Evolutionary conservation across 352 stramenopile species (phyloP), one percentile per base, ranked within the genome.

Genomic region (Pythium coloratum): DNA sequence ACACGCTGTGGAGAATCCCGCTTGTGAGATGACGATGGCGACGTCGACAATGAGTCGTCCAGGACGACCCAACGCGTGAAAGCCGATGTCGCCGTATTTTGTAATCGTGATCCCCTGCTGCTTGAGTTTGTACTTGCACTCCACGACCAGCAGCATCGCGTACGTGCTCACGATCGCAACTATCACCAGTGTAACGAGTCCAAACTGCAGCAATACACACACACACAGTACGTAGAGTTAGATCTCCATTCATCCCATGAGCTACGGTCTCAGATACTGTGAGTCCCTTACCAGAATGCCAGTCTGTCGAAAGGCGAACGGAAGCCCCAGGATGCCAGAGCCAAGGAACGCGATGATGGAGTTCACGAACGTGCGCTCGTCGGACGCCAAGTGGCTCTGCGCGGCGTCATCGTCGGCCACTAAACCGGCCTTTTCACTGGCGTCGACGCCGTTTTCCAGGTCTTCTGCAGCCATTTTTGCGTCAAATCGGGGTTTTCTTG

Each of bases 321-420:
- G 93, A 8, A 97, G 70, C 0, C 91, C 93, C 24, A 98, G 75
- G 10, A 97, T 84, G 32, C 93, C 93, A 6, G 93, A 96, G 26
- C 93, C 93, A 0, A 98, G 79, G 76, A 98, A 98, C 16, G 86
- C 90, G 68, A 98, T 97, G 61, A 96, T 84, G 20, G 79, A 84
- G 62, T 92, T 92, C n/a, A 76, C 71, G 59, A 92, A 92, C 47
- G 75, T 87, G 55, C 83, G 83, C 14, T 76, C 46, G 62, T 91
- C 82, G 72, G 81, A 88, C 0, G 78, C 81, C 32, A 86, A 69
- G 64, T 86, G 76, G 50, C 60, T 58, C 26, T 56, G 30, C 20
- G 32, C 30, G 26, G 14, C 20, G 8, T 16, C 24, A 54, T 50
- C 51, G 59, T 69, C 54, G 38, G 20, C 51, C 69, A 57, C 20